A percentile compares a stretch with the other conserved stretches of the same genome.
Conservation (phyloP, 768 basidiomycete species). For the Podaxis carcinomalis region DNA sequence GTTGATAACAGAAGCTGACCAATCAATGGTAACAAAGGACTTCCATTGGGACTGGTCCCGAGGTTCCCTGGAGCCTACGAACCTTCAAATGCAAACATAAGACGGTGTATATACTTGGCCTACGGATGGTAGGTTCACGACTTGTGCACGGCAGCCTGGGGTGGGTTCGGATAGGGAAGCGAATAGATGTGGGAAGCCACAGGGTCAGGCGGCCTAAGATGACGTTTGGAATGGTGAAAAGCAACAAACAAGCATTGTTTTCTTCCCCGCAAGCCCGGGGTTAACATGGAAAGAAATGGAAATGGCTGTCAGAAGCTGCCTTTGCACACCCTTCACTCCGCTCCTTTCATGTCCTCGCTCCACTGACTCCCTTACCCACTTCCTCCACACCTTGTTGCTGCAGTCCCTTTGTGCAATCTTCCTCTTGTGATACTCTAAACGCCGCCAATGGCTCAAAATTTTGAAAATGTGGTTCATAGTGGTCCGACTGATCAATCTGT, state of each 20-base stretch:
- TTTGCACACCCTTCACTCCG: conserved; percentile 2
- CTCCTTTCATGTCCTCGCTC: conserved; percentile 9
- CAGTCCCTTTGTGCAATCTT: background rate
- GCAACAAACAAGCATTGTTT: background rate
- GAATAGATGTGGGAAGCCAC: conserved; percentile 3
- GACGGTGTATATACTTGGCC: no score
- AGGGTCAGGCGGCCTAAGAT: background rate
- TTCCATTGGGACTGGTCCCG: background rate
- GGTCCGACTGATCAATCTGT: background rate
- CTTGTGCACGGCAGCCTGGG: no score
- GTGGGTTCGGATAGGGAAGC: background rate
- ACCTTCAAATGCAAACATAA: no score
- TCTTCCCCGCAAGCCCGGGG: conserved; percentile 1
- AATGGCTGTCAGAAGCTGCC: background rate
- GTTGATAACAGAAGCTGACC: background rate
- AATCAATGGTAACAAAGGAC: background rate
- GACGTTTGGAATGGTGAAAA: conserved; percentile 1
- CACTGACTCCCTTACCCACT: background rate
- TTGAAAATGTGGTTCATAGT: background rate
- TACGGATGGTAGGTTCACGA: no score
- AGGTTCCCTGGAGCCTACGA: background rate
- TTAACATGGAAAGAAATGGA: background rate
- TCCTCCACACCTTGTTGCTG: background rate
- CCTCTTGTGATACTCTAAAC: background rate
- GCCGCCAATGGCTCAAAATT: background rate